Evolutionary conservation across 2,329 filamentous ascomycete genomes (phyloP), one percentile per base, ranked within the genome.

Genomic region (Amylocarpus encephaloides): DNA sequence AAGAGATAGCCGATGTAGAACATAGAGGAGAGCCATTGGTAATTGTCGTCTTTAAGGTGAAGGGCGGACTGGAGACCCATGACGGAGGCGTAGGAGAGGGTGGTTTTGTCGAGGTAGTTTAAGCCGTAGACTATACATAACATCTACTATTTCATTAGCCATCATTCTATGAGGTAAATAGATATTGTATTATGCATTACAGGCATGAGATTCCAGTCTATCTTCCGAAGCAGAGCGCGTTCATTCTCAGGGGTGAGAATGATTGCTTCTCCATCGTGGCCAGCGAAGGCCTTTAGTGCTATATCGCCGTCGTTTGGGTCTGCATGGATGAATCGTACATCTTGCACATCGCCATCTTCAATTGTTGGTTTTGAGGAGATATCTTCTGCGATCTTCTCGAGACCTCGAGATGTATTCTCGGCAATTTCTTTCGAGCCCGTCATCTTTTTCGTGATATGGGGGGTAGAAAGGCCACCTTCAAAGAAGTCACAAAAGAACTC

Each of bases 71-170:
- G 68, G 36, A 77, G 61, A 0, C 73, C 73, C 73, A 76, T 76
- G 18, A 76, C 65, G 51, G 68, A 73, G 2, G 73, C 72, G 49
- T 76, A 76, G 0, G 72, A 74, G 6, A 76, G 56, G 0, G 73
- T 75, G 0, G 72, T 75, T 57, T 77, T 66, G 41, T 66, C 64
- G 6, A 82, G 66, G 60, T 73, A 82, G 56, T 81, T 79, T 59
- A 82, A 68, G 1, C 76, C 76, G 56, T 82, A 82, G 4, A 81
- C 70, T 29, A 78, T 59, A 51, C 77, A 82, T 60, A 82, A 70
- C 55, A 82, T 66, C 66, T 68, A 29, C 13, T 29, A 39, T 32
- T 29, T 41, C 33, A 42, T 58, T 12, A 53, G 48, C 19, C 39
- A 7, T 3, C 13, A 34, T 44, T 33, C 15, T 10, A 1, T 29